phyloP scores from a whole-genome alignment of 164 flowering plant genomes.

The Vitis rupestris region DNA sequence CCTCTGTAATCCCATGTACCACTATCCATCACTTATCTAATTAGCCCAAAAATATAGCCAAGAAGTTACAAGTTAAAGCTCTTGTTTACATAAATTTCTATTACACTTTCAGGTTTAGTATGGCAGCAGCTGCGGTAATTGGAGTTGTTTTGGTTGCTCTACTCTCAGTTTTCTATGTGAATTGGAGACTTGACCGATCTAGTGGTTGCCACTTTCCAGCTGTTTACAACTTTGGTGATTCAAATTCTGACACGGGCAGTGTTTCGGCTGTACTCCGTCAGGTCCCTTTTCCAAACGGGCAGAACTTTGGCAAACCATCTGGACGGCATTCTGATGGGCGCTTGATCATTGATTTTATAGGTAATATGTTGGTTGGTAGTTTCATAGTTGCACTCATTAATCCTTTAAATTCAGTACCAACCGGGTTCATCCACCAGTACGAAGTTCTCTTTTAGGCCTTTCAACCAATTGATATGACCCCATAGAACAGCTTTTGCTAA shows the following conservation, averaged over 20 bases:
- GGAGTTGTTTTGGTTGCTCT: neutral
- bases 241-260: conserved; percentile 46
- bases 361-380: conserved; percentile 8
- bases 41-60: too few species aligned
- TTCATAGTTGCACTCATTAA: too few species aligned
- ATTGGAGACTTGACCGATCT: neutral
- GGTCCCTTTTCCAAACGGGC: conserved; percentile 26
- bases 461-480: too few species aligned
- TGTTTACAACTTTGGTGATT: conserved; percentile 48
- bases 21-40: too few species aligned
- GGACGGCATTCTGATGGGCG: conserved; percentile 43
- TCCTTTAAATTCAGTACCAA: too few species aligned
- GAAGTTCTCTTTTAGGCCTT: too few species aligned
- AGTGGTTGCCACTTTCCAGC: conserved; percentile 32
- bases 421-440: too few species aligned
- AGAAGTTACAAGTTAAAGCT: too few species aligned
- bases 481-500: too few species aligned
- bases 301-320: conserved; percentile 26
- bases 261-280: conserved; percentile 22
- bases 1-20: too few species aligned
- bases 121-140: neutral
- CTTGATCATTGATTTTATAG: conserved; percentile 40
- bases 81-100: too few species aligned
- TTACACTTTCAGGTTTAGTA: too few species aligned
- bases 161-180: conserved; percentile 1